Conservation (phyloP, 768 basidiomycete species). For the Lactarius indigo region DNA sequence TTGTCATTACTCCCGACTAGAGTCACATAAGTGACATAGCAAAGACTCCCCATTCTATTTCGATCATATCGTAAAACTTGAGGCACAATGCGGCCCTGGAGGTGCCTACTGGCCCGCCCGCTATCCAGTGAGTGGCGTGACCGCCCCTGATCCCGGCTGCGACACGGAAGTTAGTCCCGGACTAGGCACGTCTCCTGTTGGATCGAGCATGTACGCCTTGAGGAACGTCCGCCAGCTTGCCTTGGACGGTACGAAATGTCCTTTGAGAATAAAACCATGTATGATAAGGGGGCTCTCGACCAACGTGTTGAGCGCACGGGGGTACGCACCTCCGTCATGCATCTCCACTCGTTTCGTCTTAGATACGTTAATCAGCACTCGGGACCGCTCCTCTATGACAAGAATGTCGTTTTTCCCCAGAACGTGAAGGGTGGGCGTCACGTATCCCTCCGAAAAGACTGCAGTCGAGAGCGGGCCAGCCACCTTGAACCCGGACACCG, state of each 20-base stretch:
- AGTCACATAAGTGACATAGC: constrained; percentile 2
- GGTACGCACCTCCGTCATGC: constrained; percentile 69
- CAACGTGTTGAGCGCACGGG: background rate
- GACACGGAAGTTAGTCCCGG: constrained; percentile 37
- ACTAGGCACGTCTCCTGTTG: constrained; percentile 44
- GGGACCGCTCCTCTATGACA: constrained; percentile 66
- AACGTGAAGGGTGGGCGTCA: constrained; percentile 75
- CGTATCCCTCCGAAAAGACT: constrained; percentile 50
- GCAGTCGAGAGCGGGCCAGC: constrained; percentile 42
- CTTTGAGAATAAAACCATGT: constrained; percentile 35
- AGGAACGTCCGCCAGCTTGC: constrained; percentile 75
- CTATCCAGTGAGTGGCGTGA: constrained; percentile 37
- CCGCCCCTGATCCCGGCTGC: constrained; percentile 44
- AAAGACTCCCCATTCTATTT: constrained; percentile 7
- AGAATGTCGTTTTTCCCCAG: constrained; percentile 76
- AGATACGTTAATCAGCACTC: constrained; percentile 52
- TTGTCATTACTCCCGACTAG: constrained; percentile 4
- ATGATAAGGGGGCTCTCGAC: background rate
- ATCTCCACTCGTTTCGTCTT: constrained; percentile 60
- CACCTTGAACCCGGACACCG: constrained; percentile 70
- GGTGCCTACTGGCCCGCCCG: background rate
- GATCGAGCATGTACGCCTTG: constrained; percentile 58
- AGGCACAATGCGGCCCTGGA: constrained; percentile 11
- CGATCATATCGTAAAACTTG: constrained; percentile 4
- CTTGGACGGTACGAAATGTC: constrained; percentile 82